phyloP scores from a whole-genome alignment of 2,329 filamentous ascomycete genomes.

The Colletotrichum tropicicola region DNA sequence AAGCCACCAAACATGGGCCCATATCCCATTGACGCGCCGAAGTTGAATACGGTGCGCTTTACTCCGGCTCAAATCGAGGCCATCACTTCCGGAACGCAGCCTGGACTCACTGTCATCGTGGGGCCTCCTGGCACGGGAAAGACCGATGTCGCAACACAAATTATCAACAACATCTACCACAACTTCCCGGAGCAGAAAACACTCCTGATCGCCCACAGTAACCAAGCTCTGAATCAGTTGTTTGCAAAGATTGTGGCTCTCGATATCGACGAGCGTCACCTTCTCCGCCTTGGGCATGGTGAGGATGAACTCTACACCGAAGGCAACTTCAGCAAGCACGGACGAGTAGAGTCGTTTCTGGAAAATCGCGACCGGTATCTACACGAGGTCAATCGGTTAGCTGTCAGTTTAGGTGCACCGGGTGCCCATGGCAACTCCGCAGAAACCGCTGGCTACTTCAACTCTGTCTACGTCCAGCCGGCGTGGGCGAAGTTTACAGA shows the following conservation, averaged over 20 bases:
- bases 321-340: constrained; percentile 90
- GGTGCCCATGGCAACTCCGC: constrained; percentile 97
- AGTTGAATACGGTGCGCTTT: constrained; percentile 85
- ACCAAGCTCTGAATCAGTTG: constrained; percentile 95
- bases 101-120: constrained; percentile 91
- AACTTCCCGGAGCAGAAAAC: constrained; percentile 95
- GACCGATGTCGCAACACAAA: constrained; percentile 98
- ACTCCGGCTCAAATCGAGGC: constrained; percentile 92
- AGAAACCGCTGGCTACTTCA: constrained; percentile 97
- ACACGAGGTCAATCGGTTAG: constrained; percentile 85
- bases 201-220: constrained; percentile 93
- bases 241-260: constrained; percentile 98
- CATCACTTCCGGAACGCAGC: constrained; percentile 92
- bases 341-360: constrained; percentile 93
- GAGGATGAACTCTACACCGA: constrained; percentile 93
- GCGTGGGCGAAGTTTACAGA: constrained; percentile 85
- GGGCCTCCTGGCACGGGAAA: constrained; percentile 97
- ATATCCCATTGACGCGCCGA: constrained; percentile 85
- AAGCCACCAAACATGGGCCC: constrained; percentile 88
- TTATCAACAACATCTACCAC: constrained; percentile 99
- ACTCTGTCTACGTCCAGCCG: constrained; percentile 88
- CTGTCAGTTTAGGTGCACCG: constrained; percentile 83
- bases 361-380: constrained; percentile 85
- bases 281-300: constrained; percentile 91
- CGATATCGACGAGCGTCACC: constrained; percentile 94